phyloP scores from a whole-genome alignment of 1,284 basidiomycete species.

The Cutaneotrichosporon sp. region DNA sequence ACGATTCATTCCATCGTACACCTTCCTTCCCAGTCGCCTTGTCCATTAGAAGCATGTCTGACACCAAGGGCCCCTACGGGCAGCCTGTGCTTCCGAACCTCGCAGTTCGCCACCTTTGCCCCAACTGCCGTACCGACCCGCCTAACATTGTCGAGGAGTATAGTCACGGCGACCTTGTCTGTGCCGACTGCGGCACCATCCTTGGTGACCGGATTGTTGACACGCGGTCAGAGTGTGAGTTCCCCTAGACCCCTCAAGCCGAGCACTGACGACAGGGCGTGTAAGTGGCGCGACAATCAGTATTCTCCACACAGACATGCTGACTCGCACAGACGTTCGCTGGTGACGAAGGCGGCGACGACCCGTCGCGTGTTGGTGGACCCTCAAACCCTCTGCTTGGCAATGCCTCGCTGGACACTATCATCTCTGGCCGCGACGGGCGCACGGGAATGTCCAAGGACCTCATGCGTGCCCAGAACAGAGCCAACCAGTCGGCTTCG shows the following conservation, averaged over 20 bases:
- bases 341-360: slow-evolving; percentile 92
- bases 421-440: slow-evolving; percentile 92
- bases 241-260: background rate
- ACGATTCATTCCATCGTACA: too few species aligned
- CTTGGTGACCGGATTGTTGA: slow-evolving; percentile 96
- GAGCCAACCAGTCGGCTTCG: slow-evolving; percentile 65
- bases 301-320: slow-evolving; percentile 2
- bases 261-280: slow-evolving; percentile 56
- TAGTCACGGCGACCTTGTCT: slow-evolving; percentile 94
- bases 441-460: slow-evolving; percentile 89
- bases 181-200: slow-evolving; percentile 92
- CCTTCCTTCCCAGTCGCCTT: background rate
- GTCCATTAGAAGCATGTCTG: background rate
- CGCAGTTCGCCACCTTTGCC: slow-evolving; percentile 86
- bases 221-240: slow-evolving; percentile 88
- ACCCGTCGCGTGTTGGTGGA: slow-evolving; percentile 98
- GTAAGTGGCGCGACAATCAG: slow-evolving; percentile 58
- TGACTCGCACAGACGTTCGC: slow-evolving; percentile 77
- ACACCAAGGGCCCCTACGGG: slow-evolving; percentile 55
- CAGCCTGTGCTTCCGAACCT: slow-evolving; percentile 61
- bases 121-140: slow-evolving; percentile 87
- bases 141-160: slow-evolving; percentile 97
- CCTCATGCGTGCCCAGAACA: slow-evolving; percentile 74
- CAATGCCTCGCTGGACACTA: slow-evolving; percentile 65
- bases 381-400: slow-evolving; percentile 83